Conservation (phyloP, 371 early-diverging fungal genomes). For the Haplosporangium sp. region DNA sequence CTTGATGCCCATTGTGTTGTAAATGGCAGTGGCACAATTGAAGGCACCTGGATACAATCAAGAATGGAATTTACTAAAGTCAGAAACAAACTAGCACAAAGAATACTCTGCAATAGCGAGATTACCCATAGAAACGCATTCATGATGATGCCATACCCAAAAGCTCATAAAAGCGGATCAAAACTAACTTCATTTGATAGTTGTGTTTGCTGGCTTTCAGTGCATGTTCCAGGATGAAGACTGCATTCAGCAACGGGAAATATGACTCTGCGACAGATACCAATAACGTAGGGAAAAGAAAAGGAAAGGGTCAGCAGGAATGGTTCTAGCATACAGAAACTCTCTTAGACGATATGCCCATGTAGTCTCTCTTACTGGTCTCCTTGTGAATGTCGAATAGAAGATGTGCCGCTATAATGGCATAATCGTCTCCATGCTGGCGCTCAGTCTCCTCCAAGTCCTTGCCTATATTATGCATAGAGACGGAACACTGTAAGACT, state of each 20-base stretch:
- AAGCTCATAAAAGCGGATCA: constrained; percentile 80
- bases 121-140: too few relatives aligned
- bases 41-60: constrained; percentile 62
- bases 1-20: constrained; percentile 85
- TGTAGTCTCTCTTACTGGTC: constrained; percentile 32
- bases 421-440: constrained; percentile 86
- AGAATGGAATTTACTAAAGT: background rate
- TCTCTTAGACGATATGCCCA: background rate
- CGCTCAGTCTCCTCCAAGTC: constrained; percentile 77
- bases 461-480: constrained; percentile 55
- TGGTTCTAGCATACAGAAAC: too few relatives aligned
- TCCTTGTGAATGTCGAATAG: constrained; percentile 66
- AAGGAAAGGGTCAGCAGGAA: background rate
- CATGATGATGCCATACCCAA: constrained; percentile 61
- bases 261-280: constrained; percentile 26
- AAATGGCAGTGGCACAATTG: constrained; percentile 73
- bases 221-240: constrained; percentile 80
- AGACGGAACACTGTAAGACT: background rate
- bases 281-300: background rate
- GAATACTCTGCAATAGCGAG: background rate
- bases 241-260: constrained; percentile 62
- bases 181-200: constrained; percentile 84
- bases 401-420: constrained; percentile 71
- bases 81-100: too few relatives aligned
- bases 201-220: constrained; percentile 79